A percentile compares a stretch with the other conserved stretches of the same genome.
Conservation (phyloP, 108 stramenopile genomes). For the Nitzschia putrida region DNA sequence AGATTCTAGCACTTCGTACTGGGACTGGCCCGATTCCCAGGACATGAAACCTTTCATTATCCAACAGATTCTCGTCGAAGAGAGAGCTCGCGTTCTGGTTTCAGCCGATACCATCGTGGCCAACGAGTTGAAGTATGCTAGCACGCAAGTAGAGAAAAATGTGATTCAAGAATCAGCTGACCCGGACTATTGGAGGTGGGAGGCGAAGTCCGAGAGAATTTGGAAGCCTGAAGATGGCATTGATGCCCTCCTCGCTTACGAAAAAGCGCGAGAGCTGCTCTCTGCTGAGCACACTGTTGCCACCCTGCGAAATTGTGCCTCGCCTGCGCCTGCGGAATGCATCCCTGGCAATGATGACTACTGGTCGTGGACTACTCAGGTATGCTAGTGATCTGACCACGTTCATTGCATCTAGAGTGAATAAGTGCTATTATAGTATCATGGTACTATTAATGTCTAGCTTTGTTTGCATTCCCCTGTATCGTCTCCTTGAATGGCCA, state of each 20-base stretch:
- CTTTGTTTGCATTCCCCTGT: constrained; percentile 24
- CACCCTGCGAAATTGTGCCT: not conserved
- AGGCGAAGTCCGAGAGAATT: not conserved
- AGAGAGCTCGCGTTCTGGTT: not conserved
- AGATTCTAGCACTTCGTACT: not conserved
- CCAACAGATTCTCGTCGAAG: constrained; percentile 5
- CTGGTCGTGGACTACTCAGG: not conserved
- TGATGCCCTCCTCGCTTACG: constrained; percentile 1
- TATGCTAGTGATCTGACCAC: not conserved
- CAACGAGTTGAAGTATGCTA: not conserved
- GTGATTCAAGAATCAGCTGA: not conserved
- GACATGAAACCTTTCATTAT: not conserved
- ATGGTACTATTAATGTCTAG: not conserved
- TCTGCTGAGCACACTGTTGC: not conserved
- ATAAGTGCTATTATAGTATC: no score
- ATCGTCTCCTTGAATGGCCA: constrained; percentile 11
- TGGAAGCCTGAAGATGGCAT: constrained; percentile 2
- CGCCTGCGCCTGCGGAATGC: not conserved
- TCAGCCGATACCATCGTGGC: not conserved
- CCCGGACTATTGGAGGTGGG: not conserved
- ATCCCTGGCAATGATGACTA: constrained; percentile 1
- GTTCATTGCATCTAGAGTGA: not conserved
- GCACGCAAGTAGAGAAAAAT: not conserved
- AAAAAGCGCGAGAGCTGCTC: not conserved
- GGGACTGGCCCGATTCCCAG: not conserved